These are phyloP conservation scores for Flaveria floridana DNA, from an alignment of 140 eudicot genomes.

Conservation along the genomic window DNA sequence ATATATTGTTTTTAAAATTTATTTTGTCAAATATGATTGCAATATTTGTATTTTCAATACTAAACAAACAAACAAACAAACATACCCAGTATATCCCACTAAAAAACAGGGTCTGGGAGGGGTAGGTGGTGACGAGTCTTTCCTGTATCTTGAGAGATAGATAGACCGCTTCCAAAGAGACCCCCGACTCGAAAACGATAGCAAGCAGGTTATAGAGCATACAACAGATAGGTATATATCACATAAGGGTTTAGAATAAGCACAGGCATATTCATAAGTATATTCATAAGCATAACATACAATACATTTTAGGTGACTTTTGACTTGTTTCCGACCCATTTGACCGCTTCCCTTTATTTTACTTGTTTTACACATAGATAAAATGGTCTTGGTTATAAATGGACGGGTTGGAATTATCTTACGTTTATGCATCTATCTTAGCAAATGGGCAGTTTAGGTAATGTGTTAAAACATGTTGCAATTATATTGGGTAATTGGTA, in stretches of 20 bases:
- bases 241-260: no score
- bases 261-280: no score
- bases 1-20: not conserved
- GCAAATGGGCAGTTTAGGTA: not conserved
- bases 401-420: not conserved
- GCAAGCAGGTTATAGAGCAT: no score
- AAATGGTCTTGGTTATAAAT: not conserved
- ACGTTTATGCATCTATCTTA: not conserved
- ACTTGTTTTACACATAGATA: not conserved
- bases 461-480: not conserved
- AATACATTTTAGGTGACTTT: not conserved
- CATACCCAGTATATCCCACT: no score
- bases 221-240: no score
- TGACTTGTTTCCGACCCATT: not conserved
- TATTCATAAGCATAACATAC: no score
- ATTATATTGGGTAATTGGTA: not conserved
- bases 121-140: no score
- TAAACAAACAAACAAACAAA: not conserved
- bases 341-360: not conserved
- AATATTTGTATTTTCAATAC: not conserved
- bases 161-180: no score
- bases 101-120: no score
- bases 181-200: no score
- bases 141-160: no score
- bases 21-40: not conserved